Percentiles rank a stretch among this genome's conserved stretches.
These are phyloP conservation scores for Candolleomyces efflorescens DNA, from an alignment of 768 basidiomycete species.

Conservation along the genomic window DNA sequence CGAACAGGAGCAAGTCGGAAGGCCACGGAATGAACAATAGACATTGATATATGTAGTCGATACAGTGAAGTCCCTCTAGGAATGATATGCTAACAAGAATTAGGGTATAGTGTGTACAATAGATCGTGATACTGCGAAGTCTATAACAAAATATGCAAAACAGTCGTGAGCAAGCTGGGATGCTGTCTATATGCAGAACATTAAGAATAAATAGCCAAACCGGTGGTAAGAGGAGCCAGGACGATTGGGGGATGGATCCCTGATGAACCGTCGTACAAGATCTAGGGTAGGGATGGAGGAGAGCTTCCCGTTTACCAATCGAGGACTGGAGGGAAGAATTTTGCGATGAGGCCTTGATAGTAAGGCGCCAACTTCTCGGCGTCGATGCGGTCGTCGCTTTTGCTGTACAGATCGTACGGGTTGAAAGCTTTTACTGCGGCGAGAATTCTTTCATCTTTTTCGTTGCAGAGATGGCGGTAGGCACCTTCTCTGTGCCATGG, in stretches of 20 bases:
- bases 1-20: neutral
- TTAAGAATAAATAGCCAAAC: neutral
- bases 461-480: conserved; percentile 74
- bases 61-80: neutral
- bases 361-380: conserved; percentile 70
- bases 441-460: conserved; percentile 59
- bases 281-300: neutral
- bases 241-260: neutral
- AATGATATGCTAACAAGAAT: neutral
- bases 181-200: neutral
- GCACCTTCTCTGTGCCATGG: conserved; percentile 92
- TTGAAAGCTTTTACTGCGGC: conserved; percentile 85
- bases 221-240: too few relatives aligned
- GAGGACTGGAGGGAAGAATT: conserved; percentile 78
- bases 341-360: conserved; percentile 76
- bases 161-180: neutral
- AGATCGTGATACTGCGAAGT: conserved; percentile 6
- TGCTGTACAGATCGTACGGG: conserved; percentile 93
- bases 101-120: neutral
- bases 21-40: neutral
- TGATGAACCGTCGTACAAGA: neutral
- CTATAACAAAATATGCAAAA: neutral
- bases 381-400: conserved; percentile 67
- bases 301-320: conserved; percentile 56
- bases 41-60: neutral